Evolutionary conservation across 768 basidiomycete species (phyloP).

Genomic region (Termitomyces sp.): DNA sequence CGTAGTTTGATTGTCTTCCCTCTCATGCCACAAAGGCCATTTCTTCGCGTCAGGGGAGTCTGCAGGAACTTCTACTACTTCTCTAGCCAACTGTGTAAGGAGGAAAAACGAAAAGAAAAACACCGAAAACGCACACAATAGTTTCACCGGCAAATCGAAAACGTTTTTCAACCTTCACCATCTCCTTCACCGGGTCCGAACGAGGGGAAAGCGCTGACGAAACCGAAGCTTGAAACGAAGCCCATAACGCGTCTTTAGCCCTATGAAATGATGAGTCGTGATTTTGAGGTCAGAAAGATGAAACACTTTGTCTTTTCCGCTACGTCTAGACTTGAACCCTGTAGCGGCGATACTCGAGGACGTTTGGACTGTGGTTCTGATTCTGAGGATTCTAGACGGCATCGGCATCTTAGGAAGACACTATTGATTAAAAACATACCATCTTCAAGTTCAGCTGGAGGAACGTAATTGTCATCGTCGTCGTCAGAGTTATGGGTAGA

Average conservation of each 20-base stretch:
- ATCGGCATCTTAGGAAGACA: neutral
- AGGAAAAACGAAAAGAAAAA: neutral
- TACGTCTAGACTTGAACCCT: constrained; percentile 28
- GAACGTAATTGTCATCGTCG: constrained; percentile 72
- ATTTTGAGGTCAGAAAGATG: neutral
- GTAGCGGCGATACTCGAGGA: constrained; percentile 23
- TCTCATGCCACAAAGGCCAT: constrained; percentile 57
- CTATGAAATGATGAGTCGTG: constrained; percentile 29
- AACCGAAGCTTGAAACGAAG: constrained; percentile 64
- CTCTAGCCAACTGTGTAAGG: constrained; percentile 38
- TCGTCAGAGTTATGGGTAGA: constrained; percentile 43
- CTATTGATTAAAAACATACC: constrained; percentile 19
- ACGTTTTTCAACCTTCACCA: constrained; percentile 65
- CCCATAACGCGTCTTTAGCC: constrained; percentile 62
- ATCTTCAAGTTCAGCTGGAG: constrained; percentile 33
- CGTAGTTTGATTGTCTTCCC: constrained; percentile 1
- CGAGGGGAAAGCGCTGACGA: constrained; percentile 22
- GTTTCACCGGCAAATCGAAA: constrained; percentile 78
- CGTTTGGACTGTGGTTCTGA: constrained; percentile 33
- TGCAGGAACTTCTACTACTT: constrained; percentile 69
- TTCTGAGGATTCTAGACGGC: constrained; percentile 27
- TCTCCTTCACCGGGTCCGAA: constrained; percentile 26
- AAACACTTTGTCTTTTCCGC: constrained; percentile 44
- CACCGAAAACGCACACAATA: constrained; percentile 48
- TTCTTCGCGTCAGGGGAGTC: constrained; percentile 71